Conservation (phyloP, 2,329 filamentous ascomycete species). For the Sarocladium kiliense region DNA sequence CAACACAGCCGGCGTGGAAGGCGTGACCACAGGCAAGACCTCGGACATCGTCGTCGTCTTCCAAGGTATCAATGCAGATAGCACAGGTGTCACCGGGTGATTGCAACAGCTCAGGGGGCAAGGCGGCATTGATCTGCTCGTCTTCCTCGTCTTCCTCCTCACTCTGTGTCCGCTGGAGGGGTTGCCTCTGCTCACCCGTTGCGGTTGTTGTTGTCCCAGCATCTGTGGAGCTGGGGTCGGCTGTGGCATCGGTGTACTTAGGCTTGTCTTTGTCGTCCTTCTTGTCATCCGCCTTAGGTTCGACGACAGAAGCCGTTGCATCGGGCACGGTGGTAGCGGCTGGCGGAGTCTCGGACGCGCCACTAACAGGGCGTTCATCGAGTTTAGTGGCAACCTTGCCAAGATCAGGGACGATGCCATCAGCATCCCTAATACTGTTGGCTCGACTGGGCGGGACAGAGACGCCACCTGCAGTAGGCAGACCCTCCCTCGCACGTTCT, state of each 20-base stretch:
- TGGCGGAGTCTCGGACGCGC: conserved; percentile 15
- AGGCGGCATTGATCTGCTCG: conserved; percentile 75
- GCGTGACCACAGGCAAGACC: conserved; percentile 95
- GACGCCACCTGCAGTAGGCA: conserved; percentile 81
- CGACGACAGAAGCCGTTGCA: conserved; percentile 13
- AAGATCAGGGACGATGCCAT: conserved; percentile 45
- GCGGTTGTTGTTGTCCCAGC: not conserved
- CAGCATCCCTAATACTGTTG: conserved; percentile 65
- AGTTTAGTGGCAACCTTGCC: conserved; percentile 32
- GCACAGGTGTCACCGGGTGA: conserved; percentile 90
- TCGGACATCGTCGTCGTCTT: conserved; percentile 93
- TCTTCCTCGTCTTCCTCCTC: conserved; percentile 67
- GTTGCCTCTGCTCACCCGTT: conserved; percentile 1
- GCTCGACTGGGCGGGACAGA: conserved; percentile 68
- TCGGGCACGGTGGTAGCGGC: conserved; percentile 10
- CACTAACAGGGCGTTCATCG: conserved; percentile 32
- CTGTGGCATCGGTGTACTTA: conserved; percentile 12
- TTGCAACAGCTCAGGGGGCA: conserved; percentile 74
- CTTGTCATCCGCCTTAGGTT: conserved; percentile 15
- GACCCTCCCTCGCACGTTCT: conserved; percentile 72
- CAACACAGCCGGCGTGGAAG: conserved; percentile 92
- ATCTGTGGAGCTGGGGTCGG: conserved; percentile 11
- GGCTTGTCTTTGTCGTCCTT: conserved; percentile 13
- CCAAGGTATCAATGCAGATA: conserved; percentile 90
- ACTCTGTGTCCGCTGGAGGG: conserved; percentile 36